phyloP scores from a whole-genome alignment of 2,329 filamentous ascomycete species.

The Paecilomyces fulvus region DNA sequence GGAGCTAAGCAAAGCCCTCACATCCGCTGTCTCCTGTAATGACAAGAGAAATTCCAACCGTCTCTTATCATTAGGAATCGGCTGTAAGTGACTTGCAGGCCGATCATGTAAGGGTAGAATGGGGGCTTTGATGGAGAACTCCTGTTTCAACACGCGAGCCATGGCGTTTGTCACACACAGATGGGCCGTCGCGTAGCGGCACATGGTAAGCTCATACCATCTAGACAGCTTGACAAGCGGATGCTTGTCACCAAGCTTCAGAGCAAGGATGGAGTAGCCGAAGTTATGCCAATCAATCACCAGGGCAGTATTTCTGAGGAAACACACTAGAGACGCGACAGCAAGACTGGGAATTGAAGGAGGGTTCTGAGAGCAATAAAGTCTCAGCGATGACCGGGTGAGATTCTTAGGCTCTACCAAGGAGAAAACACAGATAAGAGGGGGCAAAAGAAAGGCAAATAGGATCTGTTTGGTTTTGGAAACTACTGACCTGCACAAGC shows the following conservation, averaged over 20 bases:
- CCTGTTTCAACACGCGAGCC: constrained; percentile 60
- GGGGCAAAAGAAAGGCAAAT: neutral
- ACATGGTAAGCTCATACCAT: constrained; percentile 67
- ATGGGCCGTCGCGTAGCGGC: constrained; percentile 61
- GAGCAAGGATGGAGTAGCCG: constrained; percentile 81
- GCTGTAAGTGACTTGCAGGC: constrained; percentile 73
- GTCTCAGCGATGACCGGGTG: neutral
- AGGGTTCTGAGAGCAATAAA: constrained; percentile 58
- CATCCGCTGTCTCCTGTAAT: constrained; percentile 55
- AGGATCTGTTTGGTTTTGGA: neutral
- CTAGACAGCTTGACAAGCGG: constrained; percentile 70
- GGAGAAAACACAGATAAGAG: neutral
- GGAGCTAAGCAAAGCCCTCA: constrained; percentile 51
- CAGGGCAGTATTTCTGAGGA: constrained; percentile 69
- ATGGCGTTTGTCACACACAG: constrained; percentile 88
- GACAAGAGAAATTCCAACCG: constrained; percentile 54
- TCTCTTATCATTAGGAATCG: constrained; percentile 44
- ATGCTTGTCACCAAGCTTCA: constrained; percentile 55
- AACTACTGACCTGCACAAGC: constrained; percentile 58
- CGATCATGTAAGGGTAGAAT: constrained; percentile 76
- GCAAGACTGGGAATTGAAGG: constrained; percentile 87
- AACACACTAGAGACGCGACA: constrained; percentile 63
- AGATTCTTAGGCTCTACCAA: neutral
- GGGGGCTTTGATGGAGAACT: constrained; percentile 57
- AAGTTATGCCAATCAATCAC: constrained; percentile 99